These are phyloP conservation scores for Pleoardoris graminearum DNA, from an alignment of 2,329 filamentous ascomycete species.

Conservation along the genomic window DNA sequence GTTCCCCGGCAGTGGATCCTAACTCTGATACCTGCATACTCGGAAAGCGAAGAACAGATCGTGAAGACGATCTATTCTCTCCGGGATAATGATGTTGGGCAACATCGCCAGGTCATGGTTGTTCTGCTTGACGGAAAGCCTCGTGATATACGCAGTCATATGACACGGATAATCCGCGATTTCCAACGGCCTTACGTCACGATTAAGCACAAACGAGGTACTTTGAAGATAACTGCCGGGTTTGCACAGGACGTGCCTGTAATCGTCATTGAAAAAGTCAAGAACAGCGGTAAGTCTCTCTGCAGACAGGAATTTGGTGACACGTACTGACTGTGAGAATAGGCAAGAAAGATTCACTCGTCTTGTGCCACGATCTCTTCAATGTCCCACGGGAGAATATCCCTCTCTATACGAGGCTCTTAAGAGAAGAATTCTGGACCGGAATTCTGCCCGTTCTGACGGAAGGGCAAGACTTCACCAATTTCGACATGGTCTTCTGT, in stretches of 20 bases:
- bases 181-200: conserved; percentile 1
- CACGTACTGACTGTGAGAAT: background rate
- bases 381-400: conserved; percentile 3
- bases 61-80: conserved; percentile 4
- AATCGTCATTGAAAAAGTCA: conserved; percentile 3
- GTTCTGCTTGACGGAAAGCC: conserved; percentile 5
- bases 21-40: conserved; percentile 9
- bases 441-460: background rate
- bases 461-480: conserved; percentile 1
- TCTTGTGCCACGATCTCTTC: conserved; percentile 8
- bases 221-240: conserved; percentile 1
- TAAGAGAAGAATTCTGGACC: conserved; percentile 5
- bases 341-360: conserved; percentile 8
- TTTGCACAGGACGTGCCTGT: conserved; percentile 8
- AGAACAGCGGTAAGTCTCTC: conserved; percentile 1
- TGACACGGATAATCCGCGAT: conserved; percentile 4
- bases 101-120: conserved; percentile 7
- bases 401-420: background rate
- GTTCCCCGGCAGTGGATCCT: conserved; percentile 6
- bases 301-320: background rate
- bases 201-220: background rate
- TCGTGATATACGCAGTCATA: conserved; percentile 4
- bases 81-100: conserved; percentile 6
- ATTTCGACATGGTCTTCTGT: conserved; percentile 7
- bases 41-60: conserved; percentile 8